Conservation (phyloP, 208 protist genomes). For the Crithidia sp. region DNA sequence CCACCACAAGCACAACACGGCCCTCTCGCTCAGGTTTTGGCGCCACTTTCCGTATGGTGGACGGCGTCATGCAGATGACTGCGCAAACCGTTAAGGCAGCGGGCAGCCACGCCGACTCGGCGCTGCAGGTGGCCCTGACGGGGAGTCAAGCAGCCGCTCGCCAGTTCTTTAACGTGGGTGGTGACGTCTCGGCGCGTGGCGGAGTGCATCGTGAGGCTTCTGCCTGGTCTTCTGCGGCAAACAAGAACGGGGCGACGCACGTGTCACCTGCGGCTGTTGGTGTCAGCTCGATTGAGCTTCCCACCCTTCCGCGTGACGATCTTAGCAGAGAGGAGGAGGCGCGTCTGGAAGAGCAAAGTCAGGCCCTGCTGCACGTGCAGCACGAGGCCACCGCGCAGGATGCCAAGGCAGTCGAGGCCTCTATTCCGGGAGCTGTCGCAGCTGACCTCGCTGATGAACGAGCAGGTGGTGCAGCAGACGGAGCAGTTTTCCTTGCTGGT, state of each 20-base stretch:
- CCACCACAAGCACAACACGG: no score
- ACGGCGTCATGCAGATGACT: conserved; percentile 42
- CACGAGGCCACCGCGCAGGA: conserved; percentile 60
- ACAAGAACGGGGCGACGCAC: background rate
- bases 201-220: conserved; percentile 7
- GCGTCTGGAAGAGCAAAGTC: conserved; percentile 46
- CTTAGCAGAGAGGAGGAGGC: conserved; percentile 54
- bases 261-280: background rate
- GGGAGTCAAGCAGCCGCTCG: conserved; percentile 32
- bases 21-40: conserved; percentile 35
- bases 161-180: conserved; percentile 23
- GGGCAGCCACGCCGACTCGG: conserved; percentile 36
- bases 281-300: background rate
- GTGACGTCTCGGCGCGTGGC: background rate
- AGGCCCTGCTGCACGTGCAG: conserved; percentile 59
- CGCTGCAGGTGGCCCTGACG: conserved; percentile 36
- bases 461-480: conserved; percentile 80
- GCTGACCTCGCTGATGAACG: conserved; percentile 86
- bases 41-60: conserved; percentile 39
- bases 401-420: conserved; percentile 72
- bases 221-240: background rate
- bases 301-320: conserved; percentile 6
- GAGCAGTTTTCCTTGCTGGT: conserved; percentile 83
- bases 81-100: conserved; percentile 42
- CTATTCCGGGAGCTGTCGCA: conserved; percentile 86